Evolutionary conservation across 2,329 filamentous ascomycete species (phyloP).

Genomic region (Calonectria honghensis): DNA sequence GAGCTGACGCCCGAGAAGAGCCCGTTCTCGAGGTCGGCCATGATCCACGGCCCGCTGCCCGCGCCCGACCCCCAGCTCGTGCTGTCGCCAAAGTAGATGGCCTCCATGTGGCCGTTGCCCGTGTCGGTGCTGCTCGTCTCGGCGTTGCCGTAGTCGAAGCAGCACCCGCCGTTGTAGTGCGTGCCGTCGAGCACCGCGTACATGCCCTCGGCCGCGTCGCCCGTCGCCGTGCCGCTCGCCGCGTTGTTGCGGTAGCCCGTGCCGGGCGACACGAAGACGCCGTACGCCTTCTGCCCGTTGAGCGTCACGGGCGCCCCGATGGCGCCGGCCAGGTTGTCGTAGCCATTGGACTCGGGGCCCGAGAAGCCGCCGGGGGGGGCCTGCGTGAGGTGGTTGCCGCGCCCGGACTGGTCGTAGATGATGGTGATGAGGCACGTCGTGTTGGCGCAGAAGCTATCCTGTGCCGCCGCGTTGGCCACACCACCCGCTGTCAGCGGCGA

Average conservation of each 20-base stretch:
- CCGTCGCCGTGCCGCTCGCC: slow-evolving; percentile 70
- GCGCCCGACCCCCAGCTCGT: slow-evolving; percentile 74
- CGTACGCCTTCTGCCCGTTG: slow-evolving; percentile 77
- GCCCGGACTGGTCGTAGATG: slow-evolving; percentile 80
- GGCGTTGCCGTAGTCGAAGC: slow-evolving; percentile 75
- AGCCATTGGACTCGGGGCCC: slow-evolving; percentile 74
- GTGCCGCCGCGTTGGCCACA: slow-evolving; percentile 76
- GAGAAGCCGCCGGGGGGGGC: slow-evolving; percentile 73
- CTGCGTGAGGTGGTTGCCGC: slow-evolving; percentile 77
- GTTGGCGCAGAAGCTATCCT: slow-evolving; percentile 76
- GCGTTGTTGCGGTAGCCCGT: slow-evolving; percentile 78
- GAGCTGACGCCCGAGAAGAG: slow-evolving; percentile 74
- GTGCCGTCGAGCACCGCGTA: slow-evolving; percentile 77
- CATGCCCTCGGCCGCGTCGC: slow-evolving; percentile 75
- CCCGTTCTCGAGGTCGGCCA: slow-evolving; percentile 82
- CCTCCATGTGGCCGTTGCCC: slow-evolving; percentile 81
- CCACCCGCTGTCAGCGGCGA: slow-evolving; percentile 74
- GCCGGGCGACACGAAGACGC: slow-evolving; percentile 76
- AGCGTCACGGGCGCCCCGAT: slow-evolving; percentile 77
- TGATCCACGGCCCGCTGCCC: slow-evolving; percentile 79
- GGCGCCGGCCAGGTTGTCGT: slow-evolving; percentile 76
- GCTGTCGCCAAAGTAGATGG: slow-evolving; percentile 77
- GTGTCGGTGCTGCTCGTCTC: slow-evolving; percentile 72
- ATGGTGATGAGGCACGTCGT: slow-evolving; percentile 79
- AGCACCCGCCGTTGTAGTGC: slow-evolving; percentile 75